A percentile compares a stretch with the other conserved stretches of the same genome.
These are phyloP conservation scores for Lactarius sanguifluus DNA, from an alignment of 768 basidiomycete genomes.

Conservation along the genomic window DNA sequence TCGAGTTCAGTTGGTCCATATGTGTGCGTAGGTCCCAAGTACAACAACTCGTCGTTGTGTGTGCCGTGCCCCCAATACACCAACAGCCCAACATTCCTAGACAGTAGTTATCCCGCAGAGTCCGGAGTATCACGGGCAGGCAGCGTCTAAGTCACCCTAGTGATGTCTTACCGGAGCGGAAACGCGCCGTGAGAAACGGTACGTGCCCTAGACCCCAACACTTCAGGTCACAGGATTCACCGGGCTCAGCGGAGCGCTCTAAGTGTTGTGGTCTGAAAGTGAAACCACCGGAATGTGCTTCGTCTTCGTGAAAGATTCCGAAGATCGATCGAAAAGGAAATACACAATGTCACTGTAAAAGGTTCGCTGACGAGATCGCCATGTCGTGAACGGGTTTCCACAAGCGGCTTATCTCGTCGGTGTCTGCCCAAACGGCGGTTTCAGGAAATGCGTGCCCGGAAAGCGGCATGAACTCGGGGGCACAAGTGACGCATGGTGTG, in stretches of 20 bases:
- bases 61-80: slow-evolving; percentile 4
- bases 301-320: neutral
- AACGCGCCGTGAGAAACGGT: neutral
- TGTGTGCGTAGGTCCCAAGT: neutral
- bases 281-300: neutral
- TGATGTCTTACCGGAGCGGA: neutral
- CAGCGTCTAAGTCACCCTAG: neutral
- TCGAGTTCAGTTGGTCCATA: neutral
- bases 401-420: neutral
- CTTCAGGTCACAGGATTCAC: neutral
- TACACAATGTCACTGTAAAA: slow-evolving; percentile 9
- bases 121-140: neutral
- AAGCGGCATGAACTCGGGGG: neutral
- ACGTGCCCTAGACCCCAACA: slow-evolving; percentile 5
- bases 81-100: neutral
- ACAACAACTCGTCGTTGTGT: slow-evolving; percentile 15
- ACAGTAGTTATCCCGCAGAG: neutral
- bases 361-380: slow-evolving; percentile 20
- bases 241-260: slow-evolving; percentile 10
- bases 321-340: neutral
- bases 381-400: neutral
- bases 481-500: no score
- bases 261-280: neutral
- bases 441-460: neutral
- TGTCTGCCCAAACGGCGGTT: neutral